Percentiles rank a stretch among this genome's conserved stretches.
Conservation (phyloP, 2,329 filamentous ascomycete species). For the Chalaropsis thielavioides region DNA sequence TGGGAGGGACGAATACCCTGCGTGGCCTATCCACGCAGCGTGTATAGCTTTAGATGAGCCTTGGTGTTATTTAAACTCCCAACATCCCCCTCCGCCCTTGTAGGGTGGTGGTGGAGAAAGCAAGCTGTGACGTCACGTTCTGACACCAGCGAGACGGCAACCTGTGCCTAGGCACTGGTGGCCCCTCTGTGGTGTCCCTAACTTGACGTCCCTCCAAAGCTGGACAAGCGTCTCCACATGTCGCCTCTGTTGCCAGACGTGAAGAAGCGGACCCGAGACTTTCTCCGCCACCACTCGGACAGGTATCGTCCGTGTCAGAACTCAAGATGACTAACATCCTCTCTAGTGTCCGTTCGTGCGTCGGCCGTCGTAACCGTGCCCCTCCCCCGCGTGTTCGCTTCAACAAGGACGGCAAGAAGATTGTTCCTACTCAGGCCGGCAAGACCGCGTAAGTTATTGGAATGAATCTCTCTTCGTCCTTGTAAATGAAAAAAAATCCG, state of each 20-base stretch:
- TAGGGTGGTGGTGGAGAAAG: conserved; percentile 3
- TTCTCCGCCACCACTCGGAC: not conserved
- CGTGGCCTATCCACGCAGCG: conserved; percentile 5
- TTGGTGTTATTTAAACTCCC: conserved; percentile 36
- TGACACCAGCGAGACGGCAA: not conserved
- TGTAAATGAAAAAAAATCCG: conserved; percentile 1
- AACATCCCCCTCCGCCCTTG: conserved; percentile 20
- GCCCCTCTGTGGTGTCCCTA: not conserved
- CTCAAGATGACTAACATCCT: conserved; percentile 28
- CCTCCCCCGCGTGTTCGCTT: conserved; percentile 94
- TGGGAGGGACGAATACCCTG: conserved; percentile 44
- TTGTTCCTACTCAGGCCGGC: conserved; percentile 68
- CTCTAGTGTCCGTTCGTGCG: conserved; percentile 82
- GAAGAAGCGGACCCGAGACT: not conserved
- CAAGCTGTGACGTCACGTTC: conserved; percentile 9
- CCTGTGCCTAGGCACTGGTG: not conserved
- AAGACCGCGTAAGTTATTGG: conserved; percentile 34
- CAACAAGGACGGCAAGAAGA: conserved; percentile 99
- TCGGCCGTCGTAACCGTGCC: conserved; percentile 96
- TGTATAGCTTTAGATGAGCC: conserved; percentile 35
- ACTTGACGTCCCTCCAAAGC: conserved; percentile 10
- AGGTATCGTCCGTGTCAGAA: not conserved
- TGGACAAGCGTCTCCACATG: conserved; percentile 9
- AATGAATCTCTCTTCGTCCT: not conserved
- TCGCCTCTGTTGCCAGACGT: conserved; percentile 6